These are phyloP conservation scores for Populus tremula DNA, from an alignment of 345 rosid genomes.

Conservation along the genomic window DNA sequence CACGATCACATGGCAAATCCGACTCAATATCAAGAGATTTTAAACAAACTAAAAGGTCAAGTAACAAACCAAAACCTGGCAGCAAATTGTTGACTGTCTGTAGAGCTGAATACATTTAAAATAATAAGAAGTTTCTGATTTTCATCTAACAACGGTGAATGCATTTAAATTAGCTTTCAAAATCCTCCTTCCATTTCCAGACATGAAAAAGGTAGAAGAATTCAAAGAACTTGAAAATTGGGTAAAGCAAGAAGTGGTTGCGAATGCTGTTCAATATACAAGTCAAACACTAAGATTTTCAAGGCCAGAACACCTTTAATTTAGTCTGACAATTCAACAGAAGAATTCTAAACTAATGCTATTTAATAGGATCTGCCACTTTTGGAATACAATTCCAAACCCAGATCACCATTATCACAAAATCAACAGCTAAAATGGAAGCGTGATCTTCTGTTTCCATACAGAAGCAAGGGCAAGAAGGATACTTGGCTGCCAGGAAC, in stretches of 20 bases:
- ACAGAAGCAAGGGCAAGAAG: background rate
- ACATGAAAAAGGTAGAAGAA: background rate
- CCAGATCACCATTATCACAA: background rate
- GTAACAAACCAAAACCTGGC: background rate
- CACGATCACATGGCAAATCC: background rate
- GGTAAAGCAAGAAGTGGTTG: background rate
- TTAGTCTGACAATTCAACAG: slow-evolving; percentile 16
- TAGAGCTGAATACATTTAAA: too few relatives aligned
- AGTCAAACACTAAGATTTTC: slow-evolving; percentile 19
- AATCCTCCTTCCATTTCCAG: background rate
- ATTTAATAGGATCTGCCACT: background rate
- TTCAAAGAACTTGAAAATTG: background rate
- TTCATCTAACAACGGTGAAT: background rate
- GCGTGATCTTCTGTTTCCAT: background rate
- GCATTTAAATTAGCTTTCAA: background rate
- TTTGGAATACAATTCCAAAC: slow-evolving; percentile 13
- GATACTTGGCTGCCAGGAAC: background rate
- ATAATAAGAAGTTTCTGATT: background rate
- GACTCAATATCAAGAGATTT: background rate
- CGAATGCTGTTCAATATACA: background rate
- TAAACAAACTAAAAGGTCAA: background rate
- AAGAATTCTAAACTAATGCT: background rate
- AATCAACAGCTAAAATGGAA: background rate
- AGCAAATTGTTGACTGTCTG: background rate
- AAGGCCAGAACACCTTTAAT: slow-evolving; percentile 21